These are phyloP conservation scores for Trypanosoma boissoni DNA, from an alignment of 208 protist species.

Conservation along the genomic window DNA sequence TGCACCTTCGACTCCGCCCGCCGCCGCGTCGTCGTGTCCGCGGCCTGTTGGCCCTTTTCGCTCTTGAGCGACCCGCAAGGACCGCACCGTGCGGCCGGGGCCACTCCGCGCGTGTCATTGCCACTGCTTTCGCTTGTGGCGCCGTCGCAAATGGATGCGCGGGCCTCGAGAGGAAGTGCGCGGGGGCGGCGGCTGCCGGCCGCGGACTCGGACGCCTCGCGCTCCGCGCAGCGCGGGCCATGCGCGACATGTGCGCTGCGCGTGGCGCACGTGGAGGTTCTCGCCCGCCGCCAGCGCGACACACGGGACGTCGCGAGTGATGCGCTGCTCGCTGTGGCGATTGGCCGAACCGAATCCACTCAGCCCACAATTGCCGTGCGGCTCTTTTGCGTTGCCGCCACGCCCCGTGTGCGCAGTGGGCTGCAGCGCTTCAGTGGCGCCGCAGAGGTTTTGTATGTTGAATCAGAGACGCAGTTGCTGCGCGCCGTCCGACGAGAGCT, in stretches of 20 bases:
- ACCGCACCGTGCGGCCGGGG: no score
- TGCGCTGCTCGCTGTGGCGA: constrained; percentile 46
- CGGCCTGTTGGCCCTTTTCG: constrained; percentile 17
- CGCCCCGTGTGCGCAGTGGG: neutral
- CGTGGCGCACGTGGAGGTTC: constrained; percentile 51
- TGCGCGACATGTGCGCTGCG: constrained; percentile 29
- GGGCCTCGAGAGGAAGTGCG: neutral
- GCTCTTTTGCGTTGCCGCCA: constrained; percentile 41
- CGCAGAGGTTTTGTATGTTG: constrained; percentile 40
- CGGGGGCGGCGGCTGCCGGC: neutral
- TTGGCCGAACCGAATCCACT: constrained; percentile 36
- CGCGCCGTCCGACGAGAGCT: constrained; percentile 41
- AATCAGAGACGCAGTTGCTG: constrained; percentile 49
- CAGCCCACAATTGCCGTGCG: constrained; percentile 29
- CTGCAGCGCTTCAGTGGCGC: constrained; percentile 15
- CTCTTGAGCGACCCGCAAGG: no score
- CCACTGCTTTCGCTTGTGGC: constrained; percentile 19
- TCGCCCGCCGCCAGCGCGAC: constrained; percentile 31
- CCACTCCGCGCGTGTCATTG: neutral
- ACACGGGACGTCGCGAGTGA: constrained; percentile 30
- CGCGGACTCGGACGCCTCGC: neutral
- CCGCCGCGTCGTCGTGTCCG: constrained; percentile 18
- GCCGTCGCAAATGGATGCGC: neutral
- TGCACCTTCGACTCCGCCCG: constrained; percentile 10
- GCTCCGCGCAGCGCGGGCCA: neutral